These are phyloP conservation scores for Wickerhamiella sergipiensis DNA, from an alignment of 805 yeast genomes.

Conservation along the genomic window DNA sequence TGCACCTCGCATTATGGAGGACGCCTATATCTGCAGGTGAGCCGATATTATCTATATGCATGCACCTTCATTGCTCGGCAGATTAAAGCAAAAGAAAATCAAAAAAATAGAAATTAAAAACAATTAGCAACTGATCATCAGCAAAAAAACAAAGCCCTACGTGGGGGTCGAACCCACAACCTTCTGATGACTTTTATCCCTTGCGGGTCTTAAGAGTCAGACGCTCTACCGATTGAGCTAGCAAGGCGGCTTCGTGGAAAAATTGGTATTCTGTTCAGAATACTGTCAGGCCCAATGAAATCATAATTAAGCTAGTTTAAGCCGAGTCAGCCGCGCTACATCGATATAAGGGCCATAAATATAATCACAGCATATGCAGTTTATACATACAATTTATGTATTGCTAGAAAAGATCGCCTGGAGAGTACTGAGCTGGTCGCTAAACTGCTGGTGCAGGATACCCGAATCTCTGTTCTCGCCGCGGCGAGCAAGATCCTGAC, in stretches of 20 bases:
- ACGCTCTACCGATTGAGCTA: slow-evolving; percentile 21
- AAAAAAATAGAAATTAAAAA: too few relatives aligned
- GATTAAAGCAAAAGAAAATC: too few relatives aligned
- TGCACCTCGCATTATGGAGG: too few relatives aligned
- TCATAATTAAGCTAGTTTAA: too few relatives aligned
- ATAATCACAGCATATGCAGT: background rate
- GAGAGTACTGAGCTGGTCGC: slow-evolving; percentile 3
- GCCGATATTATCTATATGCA: background rate
- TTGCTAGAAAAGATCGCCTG: background rate
- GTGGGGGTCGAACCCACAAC: slow-evolving; percentile 21
- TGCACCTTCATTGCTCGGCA: too few relatives aligned
- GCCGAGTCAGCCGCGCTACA: too few relatives aligned
- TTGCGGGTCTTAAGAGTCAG: slow-evolving; percentile 15
- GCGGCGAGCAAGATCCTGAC: slow-evolving; percentile 10
- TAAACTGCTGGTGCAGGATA: slow-evolving; percentile 1
- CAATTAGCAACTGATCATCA: too few relatives aligned
- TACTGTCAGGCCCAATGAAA: background rate
- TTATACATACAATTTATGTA: background rate
- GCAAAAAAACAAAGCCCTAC: slow-evolving; percentile 18
- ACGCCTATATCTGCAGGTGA: too few relatives aligned
- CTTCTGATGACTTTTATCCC: slow-evolving; percentile 18
- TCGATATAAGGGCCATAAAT: background rate
- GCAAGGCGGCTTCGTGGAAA: slow-evolving; percentile 11
- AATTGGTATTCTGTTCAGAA: background rate
- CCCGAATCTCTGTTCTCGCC: slow-evolving; percentile 1